phyloP scores from a whole-genome alignment of 352 stramenopile genomes.

The Phytophthora palmivora region DNA sequence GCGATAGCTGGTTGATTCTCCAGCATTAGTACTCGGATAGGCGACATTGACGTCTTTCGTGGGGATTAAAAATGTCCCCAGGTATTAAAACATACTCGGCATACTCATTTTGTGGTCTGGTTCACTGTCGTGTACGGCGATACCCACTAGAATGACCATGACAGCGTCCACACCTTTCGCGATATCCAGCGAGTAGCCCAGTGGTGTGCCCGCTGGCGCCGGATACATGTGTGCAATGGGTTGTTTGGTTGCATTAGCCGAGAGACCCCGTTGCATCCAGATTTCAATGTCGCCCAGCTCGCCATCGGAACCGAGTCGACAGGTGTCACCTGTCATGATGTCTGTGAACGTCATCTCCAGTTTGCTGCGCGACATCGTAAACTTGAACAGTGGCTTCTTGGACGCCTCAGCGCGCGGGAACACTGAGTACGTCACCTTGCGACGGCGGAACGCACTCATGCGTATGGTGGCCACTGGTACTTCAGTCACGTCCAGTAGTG shows the following conservation, averaged over 20 bases:
- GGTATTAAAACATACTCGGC: conserved; percentile 7
- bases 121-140: conserved; percentile 40
- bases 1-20: too few relatives aligned
- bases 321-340: conserved; percentile 44
- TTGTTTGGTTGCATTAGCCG: conserved; percentile 17
- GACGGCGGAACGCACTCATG: conserved; percentile 37
- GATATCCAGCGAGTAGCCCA: conserved; percentile 44
- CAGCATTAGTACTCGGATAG: too few relatives aligned
- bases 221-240: conserved; percentile 46
- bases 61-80: too few relatives aligned
- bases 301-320: conserved; percentile 34
- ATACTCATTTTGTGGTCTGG: conserved; percentile 19
- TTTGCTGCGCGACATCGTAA: conserved; percentile 25
- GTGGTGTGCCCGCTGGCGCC: conserved; percentile 17
- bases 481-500: conserved; percentile 36
- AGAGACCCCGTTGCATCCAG: conserved; percentile 41
- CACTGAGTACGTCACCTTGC: conserved; percentile 38
- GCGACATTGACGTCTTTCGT: too few relatives aligned
- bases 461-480: conserved; percentile 43
- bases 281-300: conserved; percentile 42
- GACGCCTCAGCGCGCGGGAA: conserved; percentile 25
- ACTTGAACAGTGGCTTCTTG: conserved; percentile 42
- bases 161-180: conserved; percentile 46
- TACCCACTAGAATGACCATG: conserved; percentile 39
- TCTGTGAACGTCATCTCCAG: conserved; percentile 44